These are phyloP conservation scores for Cyclotella atomus DNA, from an alignment of 108 stramenopile genomes.

Conservation along the genomic window DNA sequence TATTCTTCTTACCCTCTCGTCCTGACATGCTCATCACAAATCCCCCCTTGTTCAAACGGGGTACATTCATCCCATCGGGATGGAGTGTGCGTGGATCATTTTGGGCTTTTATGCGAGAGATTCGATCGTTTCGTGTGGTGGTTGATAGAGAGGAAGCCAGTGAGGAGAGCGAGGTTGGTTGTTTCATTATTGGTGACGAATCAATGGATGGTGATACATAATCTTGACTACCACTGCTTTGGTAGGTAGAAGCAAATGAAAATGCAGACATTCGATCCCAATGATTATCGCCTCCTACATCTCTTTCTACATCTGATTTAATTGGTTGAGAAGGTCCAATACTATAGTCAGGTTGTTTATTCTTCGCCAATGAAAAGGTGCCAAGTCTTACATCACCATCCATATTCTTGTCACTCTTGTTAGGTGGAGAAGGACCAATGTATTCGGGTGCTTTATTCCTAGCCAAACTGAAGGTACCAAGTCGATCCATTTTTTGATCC, in stretches of 20 bases:
- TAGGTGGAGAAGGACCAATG: background rate
- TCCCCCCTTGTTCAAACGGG: constrained; percentile 35
- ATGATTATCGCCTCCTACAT: constrained; percentile 23
- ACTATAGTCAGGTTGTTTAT: background rate
- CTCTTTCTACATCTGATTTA: background rate
- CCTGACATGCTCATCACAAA: constrained; percentile 28
- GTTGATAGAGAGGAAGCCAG: constrained; percentile 42
- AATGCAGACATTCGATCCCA: constrained; percentile 29
- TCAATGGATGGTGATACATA: background rate
- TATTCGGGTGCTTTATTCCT: background rate
- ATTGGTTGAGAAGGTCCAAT: background rate
- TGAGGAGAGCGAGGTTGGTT: constrained; percentile 36
- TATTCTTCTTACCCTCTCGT: constrained; percentile 20
- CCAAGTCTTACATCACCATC: background rate
- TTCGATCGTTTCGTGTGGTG: constrained; percentile 42
- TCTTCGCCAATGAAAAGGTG: constrained; percentile 3
- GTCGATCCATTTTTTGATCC: constrained; percentile 2
- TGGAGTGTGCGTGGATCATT: constrained; percentile 36
- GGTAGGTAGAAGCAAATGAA: constrained; percentile 14
- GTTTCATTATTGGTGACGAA: background rate
- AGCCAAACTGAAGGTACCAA: background rate
- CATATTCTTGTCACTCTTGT: background rate
- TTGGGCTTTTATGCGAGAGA: constrained; percentile 15
- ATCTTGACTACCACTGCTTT: background rate
- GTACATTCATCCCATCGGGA: constrained; percentile 47